Percentiles rank a stretch among this genome's conserved stretches.
Evolutionary conservation across 1,284 basidiomycete genomes (phyloP).

Genomic region (Mycena sp.): DNA sequence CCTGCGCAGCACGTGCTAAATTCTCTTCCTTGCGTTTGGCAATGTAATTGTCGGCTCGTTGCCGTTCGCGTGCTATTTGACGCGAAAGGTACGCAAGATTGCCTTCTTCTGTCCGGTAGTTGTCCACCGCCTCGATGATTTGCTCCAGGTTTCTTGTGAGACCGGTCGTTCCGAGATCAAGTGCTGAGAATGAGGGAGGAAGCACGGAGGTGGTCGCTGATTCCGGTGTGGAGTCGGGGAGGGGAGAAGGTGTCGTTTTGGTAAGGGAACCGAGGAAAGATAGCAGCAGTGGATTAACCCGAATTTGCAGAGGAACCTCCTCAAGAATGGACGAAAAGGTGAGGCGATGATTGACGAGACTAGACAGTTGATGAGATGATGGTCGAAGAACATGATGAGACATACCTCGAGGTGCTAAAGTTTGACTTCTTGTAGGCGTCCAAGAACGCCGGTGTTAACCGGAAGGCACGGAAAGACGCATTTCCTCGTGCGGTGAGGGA

Average conservation of each 20-base stretch:
- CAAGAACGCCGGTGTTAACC: slow-evolving; percentile 85
- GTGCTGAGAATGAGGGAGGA: slow-evolving; percentile 63
- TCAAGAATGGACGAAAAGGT: slow-evolving; percentile 92
- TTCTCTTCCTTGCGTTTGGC: slow-evolving; percentile 94
- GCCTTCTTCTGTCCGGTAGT: slow-evolving; percentile 90
- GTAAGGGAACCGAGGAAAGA: slow-evolving; percentile 86
- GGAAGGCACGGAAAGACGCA: slow-evolving; percentile 92
- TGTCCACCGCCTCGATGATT: slow-evolving; percentile 87
- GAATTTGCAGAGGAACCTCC: slow-evolving; percentile 90
- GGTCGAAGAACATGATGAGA: slow-evolving; percentile 29
- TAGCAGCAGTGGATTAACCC: slow-evolving; percentile 86
- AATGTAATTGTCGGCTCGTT: slow-evolving; percentile 83
- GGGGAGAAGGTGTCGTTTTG: slow-evolving; percentile 47
- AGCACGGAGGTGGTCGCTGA: slow-evolving; percentile 50
- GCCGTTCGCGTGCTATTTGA: slow-evolving; percentile 91
- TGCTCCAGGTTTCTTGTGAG: slow-evolving; percentile 80
- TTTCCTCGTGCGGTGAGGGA: slow-evolving; percentile 86
- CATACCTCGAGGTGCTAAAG: slow-evolving; percentile 87
- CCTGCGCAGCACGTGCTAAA: slow-evolving; percentile 82
- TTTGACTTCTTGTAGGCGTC: slow-evolving; percentile 88
- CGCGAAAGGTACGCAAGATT: slow-evolving; percentile 93
- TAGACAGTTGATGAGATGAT: slow-evolving; percentile 44
- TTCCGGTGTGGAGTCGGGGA: slow-evolving; percentile 51
- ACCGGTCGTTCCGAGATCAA: slow-evolving; percentile 70
- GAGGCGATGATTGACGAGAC: slow-evolving; percentile 86